phyloP scores from a whole-genome alignment of 2,329 filamentous ascomycete species.

The Tolypocladium guangdongense region DNA sequence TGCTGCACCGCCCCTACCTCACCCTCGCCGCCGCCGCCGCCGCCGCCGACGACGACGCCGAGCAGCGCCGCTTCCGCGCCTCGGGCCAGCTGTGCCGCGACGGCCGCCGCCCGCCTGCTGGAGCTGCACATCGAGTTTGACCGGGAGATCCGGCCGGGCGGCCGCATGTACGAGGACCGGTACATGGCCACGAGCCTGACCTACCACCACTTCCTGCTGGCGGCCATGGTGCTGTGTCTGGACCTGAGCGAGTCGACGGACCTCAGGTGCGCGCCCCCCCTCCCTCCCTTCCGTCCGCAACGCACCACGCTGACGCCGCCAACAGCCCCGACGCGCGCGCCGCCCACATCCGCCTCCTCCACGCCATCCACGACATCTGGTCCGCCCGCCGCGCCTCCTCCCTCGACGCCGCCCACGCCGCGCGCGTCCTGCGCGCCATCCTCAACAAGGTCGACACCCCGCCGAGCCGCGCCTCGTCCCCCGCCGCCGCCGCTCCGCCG shows the following conservation, averaged over 20 bases:
- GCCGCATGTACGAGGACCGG: constrained; percentile 38
- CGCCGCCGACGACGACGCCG: constrained; percentile 20
- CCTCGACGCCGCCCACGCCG: constrained; percentile 31
- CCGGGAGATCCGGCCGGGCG: constrained; percentile 33
- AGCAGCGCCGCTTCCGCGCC: constrained; percentile 16
- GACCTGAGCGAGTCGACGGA: constrained; percentile 30
- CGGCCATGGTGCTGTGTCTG: constrained; percentile 48
- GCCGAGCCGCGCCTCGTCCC: neutral
- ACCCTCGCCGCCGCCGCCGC: constrained; percentile 11
- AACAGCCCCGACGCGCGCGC: constrained; percentile 18
- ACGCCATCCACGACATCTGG: constrained; percentile 32
- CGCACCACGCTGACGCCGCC: neutral
- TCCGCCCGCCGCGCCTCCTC: constrained; percentile 24
- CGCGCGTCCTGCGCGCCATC: constrained; percentile 30
- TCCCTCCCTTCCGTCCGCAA: no score
- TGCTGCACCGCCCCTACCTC: constrained; percentile 38
- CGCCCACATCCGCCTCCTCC: constrained; percentile 24
- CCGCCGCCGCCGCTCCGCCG: neutral
- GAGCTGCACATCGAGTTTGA: constrained; percentile 37
- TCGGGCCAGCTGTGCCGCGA: constrained; percentile 31
- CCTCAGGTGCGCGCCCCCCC: constrained; percentile 17
- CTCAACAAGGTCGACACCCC: constrained; percentile 23
- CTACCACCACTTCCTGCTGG: constrained; percentile 46
- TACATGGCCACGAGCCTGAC: constrained; percentile 43
- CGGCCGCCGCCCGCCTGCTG: constrained; percentile 32